phyloP scores from a whole-genome alignment of 441 rosid species.

The Corymbia calophylla region DNA sequence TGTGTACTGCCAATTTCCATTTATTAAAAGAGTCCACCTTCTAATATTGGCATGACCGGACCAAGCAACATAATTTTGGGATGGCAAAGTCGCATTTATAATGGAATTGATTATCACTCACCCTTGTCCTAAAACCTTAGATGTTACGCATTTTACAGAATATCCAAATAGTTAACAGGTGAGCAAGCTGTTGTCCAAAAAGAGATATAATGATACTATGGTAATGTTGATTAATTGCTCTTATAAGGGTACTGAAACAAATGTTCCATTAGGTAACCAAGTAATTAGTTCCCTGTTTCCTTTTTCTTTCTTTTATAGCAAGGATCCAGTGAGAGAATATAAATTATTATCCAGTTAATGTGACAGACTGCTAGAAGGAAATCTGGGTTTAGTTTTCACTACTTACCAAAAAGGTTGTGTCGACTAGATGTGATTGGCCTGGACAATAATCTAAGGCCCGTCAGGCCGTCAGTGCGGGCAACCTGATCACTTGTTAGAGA shows the following conservation, averaged over 20 bases:
- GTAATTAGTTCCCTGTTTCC: background rate
- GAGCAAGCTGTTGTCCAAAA: background rate
- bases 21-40: background rate
- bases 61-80: background rate
- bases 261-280: background rate
- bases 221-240: background rate
- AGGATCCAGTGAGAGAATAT: background rate
- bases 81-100: background rate
- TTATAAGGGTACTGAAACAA: background rate
- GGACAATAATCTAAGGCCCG: background rate
- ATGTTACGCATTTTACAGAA: background rate
- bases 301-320: background rate
- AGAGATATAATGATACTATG: background rate
- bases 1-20: background rate
- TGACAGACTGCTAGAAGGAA: background rate
- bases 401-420: background rate
- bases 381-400: background rate
- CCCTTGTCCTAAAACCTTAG: background rate
- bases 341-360: background rate
- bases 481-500: background rate
- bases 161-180: background rate
- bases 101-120: background rate
- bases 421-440: background rate
- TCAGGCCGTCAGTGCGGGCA: accelerated
- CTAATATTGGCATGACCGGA: background rate